phyloP scores from a whole-genome alignment of 495 filamentous ascomycete genomes.

The Annulohypoxylon stygium region DNA sequence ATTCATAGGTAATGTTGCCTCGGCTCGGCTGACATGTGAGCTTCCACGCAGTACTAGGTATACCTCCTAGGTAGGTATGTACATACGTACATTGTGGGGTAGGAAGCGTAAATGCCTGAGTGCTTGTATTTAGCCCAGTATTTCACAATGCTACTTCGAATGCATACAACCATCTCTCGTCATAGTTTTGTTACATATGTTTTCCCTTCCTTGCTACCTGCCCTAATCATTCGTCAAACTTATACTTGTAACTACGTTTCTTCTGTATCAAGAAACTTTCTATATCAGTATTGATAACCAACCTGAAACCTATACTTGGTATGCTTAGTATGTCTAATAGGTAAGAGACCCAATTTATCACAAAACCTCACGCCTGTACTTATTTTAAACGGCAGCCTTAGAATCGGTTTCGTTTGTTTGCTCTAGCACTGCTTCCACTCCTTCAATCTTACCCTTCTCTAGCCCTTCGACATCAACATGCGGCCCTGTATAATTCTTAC shows the following conservation, averaged over 20 bases:
- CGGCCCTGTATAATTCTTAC: conserved; percentile 77
- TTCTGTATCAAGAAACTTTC: too few relatives aligned
- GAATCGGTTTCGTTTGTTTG: background rate
- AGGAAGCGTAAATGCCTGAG: background rate
- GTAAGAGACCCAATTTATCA: background rate
- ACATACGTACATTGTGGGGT: conserved; percentile 23
- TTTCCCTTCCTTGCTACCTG: too few relatives aligned
- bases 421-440: conserved; percentile 40
- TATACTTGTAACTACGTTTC: too few relatives aligned
- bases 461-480: conserved; percentile 64
- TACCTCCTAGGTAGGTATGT: too few relatives aligned
- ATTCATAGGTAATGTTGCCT: conserved; percentile 8
- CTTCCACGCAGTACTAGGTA: background rate
- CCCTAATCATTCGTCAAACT: too few relatives aligned
- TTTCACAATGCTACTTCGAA: too few relatives aligned
- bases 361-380: background rate
- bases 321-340: background rate
- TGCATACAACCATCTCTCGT: too few relatives aligned
- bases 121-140: background rate
- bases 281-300: too few relatives aligned
- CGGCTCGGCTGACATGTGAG: conserved; percentile 39
- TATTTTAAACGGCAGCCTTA: conserved; percentile 6
- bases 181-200: too few relatives aligned
- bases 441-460: conserved; percentile 50
- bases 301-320: too few relatives aligned